Conservation (phyloP, 1,284 basidiomycete genomes). For the Ustilago shanxiensis region DNA sequence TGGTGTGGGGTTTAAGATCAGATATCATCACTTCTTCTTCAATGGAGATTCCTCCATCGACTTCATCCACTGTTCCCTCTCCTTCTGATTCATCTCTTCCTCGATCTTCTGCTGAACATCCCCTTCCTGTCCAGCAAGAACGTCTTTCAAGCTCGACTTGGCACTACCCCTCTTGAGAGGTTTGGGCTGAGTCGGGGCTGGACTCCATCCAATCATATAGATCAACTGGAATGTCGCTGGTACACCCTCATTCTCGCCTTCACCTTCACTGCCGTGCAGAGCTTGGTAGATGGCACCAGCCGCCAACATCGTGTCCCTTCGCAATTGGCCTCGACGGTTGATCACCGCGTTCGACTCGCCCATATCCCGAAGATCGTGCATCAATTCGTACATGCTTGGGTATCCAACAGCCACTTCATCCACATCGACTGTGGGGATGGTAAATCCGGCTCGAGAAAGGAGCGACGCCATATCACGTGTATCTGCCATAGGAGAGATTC, state of each 20-base stretch:
- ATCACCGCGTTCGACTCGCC: constrained; percentile 94
- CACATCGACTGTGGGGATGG: constrained; percentile 91
- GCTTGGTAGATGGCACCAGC: constrained; percentile 93
- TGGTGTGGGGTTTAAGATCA: background rate
- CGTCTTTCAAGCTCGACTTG: constrained; percentile 82
- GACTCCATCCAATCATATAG: constrained; percentile 99
- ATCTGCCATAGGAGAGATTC: constrained; percentile 97
- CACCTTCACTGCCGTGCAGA: constrained; percentile 71
- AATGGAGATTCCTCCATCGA: constrained; percentile 26
- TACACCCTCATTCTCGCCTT: constrained; percentile 75
- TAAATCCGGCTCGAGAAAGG: constrained; percentile 91
- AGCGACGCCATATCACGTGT: constrained; percentile 77
- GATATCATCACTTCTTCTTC: constrained; percentile 14
- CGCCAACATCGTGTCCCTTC: constrained; percentile 88
- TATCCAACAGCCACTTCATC: constrained; percentile 93
- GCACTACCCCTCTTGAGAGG: constrained; percentile 87
- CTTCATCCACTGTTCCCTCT: constrained; percentile 35
- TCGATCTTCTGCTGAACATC: constrained; percentile 32
- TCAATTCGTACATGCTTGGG: constrained; percentile 94
- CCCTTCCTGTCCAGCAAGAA: constrained; percentile 40
- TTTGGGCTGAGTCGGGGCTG: constrained; percentile 84
- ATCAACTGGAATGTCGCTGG: constrained; percentile 97
- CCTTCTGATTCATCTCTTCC: constrained; percentile 24
- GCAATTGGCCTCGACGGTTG: constrained; percentile 76
- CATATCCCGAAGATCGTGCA: constrained; percentile 94